phyloP scores from a whole-genome alignment of 202 grass and related monocot genomes.

The Elaeis oleifera region DNA sequence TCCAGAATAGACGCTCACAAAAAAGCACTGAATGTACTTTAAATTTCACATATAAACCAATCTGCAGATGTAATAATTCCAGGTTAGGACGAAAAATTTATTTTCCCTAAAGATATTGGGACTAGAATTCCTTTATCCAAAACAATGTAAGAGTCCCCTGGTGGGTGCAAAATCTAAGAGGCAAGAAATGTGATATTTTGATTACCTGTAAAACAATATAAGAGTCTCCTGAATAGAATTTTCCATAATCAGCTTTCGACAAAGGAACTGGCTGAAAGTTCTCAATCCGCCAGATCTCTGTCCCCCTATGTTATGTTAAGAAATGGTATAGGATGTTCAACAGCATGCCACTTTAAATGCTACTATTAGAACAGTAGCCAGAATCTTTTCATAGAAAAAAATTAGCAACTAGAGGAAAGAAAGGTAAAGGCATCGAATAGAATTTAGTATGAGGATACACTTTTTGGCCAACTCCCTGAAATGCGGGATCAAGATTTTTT shows the following conservation, averaged over 20 bases:
- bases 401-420: not conserved
- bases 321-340: not conserved
- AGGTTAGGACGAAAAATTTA: too few relatives aligned
- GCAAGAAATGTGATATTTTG: too few relatives aligned
- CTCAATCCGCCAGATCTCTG: conserved; percentile 19
- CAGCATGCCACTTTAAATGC: not conserved
- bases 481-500: conserved; percentile 15
- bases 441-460: conserved; percentile 6
- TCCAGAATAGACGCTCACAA: too few relatives aligned
- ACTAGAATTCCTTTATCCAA: too few relatives aligned
- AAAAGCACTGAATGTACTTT: too few relatives aligned
- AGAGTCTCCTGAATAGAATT: conserved; percentile 20
- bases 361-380: too few relatives aligned
- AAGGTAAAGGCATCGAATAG: not conserved
- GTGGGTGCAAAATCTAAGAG: too few relatives aligned
- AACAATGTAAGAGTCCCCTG: too few relatives aligned
- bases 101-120: too few relatives aligned
- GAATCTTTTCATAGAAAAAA: too few relatives aligned
- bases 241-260: conserved; percentile 16
- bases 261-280: conserved; percentile 18
- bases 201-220: conserved; percentile 15
- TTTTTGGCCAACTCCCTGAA: conserved; percentile 19
- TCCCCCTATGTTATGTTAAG: conserved; percentile 14
- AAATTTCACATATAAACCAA: too few relatives aligned
- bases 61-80: too few relatives aligned